These are phyloP conservation scores for Xylariaceae sp. DNA, from an alignment of 2,329 filamentous ascomycete genomes.

Conservation along the genomic window DNA sequence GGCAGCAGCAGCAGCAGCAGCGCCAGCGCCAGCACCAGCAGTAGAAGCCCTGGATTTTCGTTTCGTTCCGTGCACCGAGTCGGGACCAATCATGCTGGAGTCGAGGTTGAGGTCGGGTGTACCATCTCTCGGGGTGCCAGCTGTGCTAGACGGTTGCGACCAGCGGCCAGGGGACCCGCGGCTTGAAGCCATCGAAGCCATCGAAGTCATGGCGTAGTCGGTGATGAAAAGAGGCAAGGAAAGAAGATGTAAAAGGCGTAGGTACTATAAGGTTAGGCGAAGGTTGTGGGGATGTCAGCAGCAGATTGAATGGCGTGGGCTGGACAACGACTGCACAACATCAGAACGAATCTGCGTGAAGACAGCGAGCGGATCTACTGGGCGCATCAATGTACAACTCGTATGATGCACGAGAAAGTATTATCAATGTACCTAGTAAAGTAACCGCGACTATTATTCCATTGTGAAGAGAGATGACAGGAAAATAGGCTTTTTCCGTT, in stretches of 20 bases:
- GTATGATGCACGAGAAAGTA: too few relatives aligned
- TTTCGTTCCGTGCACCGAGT: conserved; percentile 35
- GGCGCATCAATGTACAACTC: too few relatives aligned
- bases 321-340: too few relatives aligned
- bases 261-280: not conserved
- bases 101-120: conserved; percentile 37
- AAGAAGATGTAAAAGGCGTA: not conserved
- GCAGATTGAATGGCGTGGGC: too few relatives aligned
- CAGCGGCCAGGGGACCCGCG: conserved; percentile 37
- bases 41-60: conserved; percentile 37
- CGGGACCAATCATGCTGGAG: conserved; percentile 36
- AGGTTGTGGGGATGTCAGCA: too few relatives aligned
- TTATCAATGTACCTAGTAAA: too few relatives aligned
- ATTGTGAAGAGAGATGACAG: conserved; percentile 10
- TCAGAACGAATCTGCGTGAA: too few relatives aligned
- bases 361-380: too few relatives aligned
- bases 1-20: conserved; percentile 20
- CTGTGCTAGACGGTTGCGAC: conserved; percentile 38
- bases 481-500: conserved; percentile 15
- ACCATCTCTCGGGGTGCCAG: conserved; percentile 25
- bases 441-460: conserved; percentile 8
- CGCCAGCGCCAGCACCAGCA: conserved; percentile 27
- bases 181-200: conserved; percentile 38
- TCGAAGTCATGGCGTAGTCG: conserved; percentile 14
- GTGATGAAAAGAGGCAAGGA: not conserved